Percentiles rank a stretch among this genome's conserved stretches.
Evolutionary conservation across 2,329 filamentous ascomycete species (phyloP).

Genomic region (Zopfia rhizophila): DNA sequence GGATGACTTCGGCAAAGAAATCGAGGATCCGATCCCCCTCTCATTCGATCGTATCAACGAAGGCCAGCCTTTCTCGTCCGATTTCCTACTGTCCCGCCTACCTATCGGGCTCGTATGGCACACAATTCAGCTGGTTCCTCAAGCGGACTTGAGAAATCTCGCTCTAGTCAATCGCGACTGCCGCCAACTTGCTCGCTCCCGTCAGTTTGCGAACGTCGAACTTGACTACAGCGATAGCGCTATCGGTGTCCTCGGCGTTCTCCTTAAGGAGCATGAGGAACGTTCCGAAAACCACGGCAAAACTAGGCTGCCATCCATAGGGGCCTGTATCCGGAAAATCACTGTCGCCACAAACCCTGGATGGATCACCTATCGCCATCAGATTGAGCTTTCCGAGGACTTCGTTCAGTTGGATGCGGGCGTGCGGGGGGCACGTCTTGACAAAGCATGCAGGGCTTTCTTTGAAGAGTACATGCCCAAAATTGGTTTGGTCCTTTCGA

Average conservation of each 20-base stretch:
- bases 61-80: slow-evolving; percentile 8
- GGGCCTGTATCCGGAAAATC: slow-evolving; percentile 5
- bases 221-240: slow-evolving; percentile 5
- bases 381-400: too few relatives aligned
- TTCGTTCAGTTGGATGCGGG: too few relatives aligned
- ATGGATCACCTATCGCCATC: slow-evolving; percentile 1
- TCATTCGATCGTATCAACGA: slow-evolving; percentile 14
- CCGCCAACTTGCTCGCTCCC: slow-evolving; percentile 14
- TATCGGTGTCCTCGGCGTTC: slow-evolving; percentile 1
- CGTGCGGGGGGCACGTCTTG: too few relatives aligned
- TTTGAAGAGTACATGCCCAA: too few relatives aligned
- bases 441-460: too few relatives aligned
- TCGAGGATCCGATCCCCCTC: neutral
- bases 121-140: neutral
- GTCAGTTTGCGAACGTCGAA: slow-evolving; percentile 11
- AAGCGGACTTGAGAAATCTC: slow-evolving; percentile 4
- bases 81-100: slow-evolving; percentile 6
- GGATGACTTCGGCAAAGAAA: slow-evolving; percentile 7
- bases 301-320: slow-evolving; percentile 2
- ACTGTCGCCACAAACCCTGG: slow-evolving; percentile 2
- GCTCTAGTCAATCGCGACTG: slow-evolving; percentile 10
- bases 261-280: slow-evolving; percentile 1
- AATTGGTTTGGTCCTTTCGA: too few relatives aligned
- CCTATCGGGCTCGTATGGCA: slow-evolving; percentile 5
- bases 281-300: neutral